These are phyloP conservation scores for Chytriomyces confervae DNA, from an alignment of 192 early-diverging fungal genomes.

Conservation along the genomic window DNA sequence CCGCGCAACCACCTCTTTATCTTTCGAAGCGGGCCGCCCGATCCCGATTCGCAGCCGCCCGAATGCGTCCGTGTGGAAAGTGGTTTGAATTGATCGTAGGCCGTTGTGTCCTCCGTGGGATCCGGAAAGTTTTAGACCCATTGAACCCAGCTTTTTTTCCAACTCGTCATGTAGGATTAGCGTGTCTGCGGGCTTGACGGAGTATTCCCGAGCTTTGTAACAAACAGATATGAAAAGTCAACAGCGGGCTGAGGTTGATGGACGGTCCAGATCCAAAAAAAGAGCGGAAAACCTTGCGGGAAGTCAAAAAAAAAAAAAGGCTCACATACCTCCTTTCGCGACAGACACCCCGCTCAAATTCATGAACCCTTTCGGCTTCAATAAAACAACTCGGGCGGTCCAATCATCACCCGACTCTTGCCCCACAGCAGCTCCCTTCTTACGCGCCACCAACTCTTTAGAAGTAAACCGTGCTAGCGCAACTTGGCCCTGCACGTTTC, in stretches of 20 bases:
- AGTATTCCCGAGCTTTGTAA: slow-evolving; percentile 51
- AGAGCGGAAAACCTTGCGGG: not conserved
- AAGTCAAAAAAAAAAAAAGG: not conserved
- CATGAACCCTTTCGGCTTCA: slow-evolving; percentile 72
- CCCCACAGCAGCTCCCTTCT: not conserved
- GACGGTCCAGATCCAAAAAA: no score
- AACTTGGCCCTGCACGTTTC: slow-evolving; percentile 1
- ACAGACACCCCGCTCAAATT: slow-evolving; percentile 72
- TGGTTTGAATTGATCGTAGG: slow-evolving; percentile 66
- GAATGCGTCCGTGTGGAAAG: slow-evolving; percentile 54
- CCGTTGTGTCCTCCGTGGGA: slow-evolving; percentile 79
- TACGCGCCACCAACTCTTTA: not conserved
- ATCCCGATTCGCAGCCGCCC: slow-evolving; percentile 71
- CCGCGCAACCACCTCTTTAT: slow-evolving; percentile 51
- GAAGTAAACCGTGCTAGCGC: not conserved
- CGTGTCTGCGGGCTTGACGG: slow-evolving; percentile 50
- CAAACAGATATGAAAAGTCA: not conserved
- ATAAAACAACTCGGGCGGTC: slow-evolving; percentile 50
- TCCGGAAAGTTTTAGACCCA: slow-evolving; percentile 65
- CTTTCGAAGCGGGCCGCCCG: slow-evolving; percentile 60
- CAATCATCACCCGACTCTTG: not conserved
- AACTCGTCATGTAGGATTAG: slow-evolving; percentile 78
- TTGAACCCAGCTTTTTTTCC: slow-evolving; percentile 66
- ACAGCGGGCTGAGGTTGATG: no score
- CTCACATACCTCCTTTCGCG: slow-evolving; percentile 61